Evolutionary conservation across 2,329 filamentous ascomycete genomes (phyloP), one percentile per base, ranked within the genome.

Genomic region (Knufia petricola): DNA sequence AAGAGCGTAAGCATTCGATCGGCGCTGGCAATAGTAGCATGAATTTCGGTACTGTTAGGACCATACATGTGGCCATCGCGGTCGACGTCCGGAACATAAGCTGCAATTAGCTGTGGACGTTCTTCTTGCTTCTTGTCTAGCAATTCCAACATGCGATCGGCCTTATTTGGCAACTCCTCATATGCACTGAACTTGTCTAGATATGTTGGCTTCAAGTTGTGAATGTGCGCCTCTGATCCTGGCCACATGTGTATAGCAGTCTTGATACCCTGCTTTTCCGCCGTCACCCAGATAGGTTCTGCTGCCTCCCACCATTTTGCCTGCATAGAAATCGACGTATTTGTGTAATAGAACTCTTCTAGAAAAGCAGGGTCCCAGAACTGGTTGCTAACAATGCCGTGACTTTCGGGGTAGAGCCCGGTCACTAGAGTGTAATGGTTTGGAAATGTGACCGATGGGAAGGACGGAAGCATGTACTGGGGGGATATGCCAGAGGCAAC

Each of bases 161-260:
- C 85, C 65, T 98, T 98, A 30, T 75, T 77, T 0, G 77, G 64
- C 1, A 98, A 74, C 26, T 71, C 63, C 67, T 95, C 89, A 0
- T 82, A 77, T 7, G 79, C 82, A 57, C 95, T 90, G 69, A 78
- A 98, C 59, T 81, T 83, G 68, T 96, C 92, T 42, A 96, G 65
- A 60, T 87, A 87, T 8, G 79, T 82, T 2, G 89, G 87, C 54
- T 89, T 81, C 15, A 82, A 71, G n/a, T 75, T 72, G 10, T 79
- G 74, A 52, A 94, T 84, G 63, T 87, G 82, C 4, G 89, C 89
- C 68, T 98, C 92, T 37, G 86, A 94, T 1, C 92, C 92, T 1
- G 92, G 92, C 92, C 92, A 98, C 92, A 98, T 98, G 64, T 98
- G 92, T 21, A 98, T 81, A 1, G 87, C 92, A 24, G 82, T 81